Base-by-base conservation (phyloP, 495 filamentous ascomycete species). In the Tetracladium marchalianum region DNA sequence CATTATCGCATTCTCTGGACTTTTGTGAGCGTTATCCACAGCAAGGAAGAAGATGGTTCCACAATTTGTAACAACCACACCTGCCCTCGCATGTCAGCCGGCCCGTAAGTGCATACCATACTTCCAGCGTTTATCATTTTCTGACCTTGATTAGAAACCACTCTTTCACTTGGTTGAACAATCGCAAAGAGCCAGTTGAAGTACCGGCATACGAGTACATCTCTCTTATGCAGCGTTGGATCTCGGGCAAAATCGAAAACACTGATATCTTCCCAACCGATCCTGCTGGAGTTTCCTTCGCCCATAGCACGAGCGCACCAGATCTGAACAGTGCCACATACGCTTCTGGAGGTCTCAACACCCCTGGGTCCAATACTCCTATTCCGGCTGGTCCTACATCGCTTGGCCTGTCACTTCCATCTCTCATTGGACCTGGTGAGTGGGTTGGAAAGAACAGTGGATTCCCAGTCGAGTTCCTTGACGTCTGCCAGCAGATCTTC, bases 41-140 rank as follows among this genome's bases (percentile, higher is more conserved):
- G 85, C 47, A 76, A 81, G 41, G 87, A 94, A 56, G 71, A 77
- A 8, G 76, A 80, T 47, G 81, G 81, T 6, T 71, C 66, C 50
- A 75, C 83, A 8, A 81, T 92, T 51, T 96, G 90, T 70, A 95
- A 90, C 59, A 65, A 80, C 19, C 75, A 73, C 41, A 80, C 79
- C 22, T 96, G 90, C 57, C 88, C 90, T 24, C 86, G 81, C 17
- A 96, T 95, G 89, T 85, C 85, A 52, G 89, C 88, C 60, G 87
- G 87, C 55, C 71, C 78, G 88, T 95, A 76, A 71, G 86, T 81
- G 39, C 31, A 43, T 31, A 34, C 27, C 35, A 53, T 48, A 17
- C 34, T 35, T 35, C 24, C 12, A 39, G 11, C 34, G 31, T 50
- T 51, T 51, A 59, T 50, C n/a, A 22, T 31, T 18, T 22, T 27